Conservation (phyloP, 352 stramenopile genomes). For the Pythium dissimile region DNA sequence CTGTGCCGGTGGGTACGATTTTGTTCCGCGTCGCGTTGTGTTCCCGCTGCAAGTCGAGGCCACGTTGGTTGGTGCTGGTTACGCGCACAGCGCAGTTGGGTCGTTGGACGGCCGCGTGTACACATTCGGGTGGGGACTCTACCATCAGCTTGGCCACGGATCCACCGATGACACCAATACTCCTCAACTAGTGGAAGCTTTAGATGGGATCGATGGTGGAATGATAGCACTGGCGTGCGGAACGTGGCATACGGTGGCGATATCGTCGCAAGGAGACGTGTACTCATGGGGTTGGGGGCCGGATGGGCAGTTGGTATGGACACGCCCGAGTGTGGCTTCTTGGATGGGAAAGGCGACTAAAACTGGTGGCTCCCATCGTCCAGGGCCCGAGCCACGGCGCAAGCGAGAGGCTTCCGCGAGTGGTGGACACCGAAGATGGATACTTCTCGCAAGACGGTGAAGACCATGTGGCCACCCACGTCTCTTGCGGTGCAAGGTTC, state of each 20-base stretch:
- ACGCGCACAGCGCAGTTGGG: conserved; percentile 50
- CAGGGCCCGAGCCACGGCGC: conserved; percentile 6
- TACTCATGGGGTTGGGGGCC: conserved; percentile 81
- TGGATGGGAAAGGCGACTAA: too few species aligned
- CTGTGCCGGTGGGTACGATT: conserved; percentile 1
- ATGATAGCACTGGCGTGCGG: conserved; percentile 57
- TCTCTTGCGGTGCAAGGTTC: conserved; percentile 50
- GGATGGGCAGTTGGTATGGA: conserved; percentile 61
- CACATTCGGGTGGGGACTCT: conserved; percentile 77
- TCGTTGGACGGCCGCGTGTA: conserved; percentile 31
- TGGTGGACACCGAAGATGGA: conserved; percentile 32
- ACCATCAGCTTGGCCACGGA: conserved; percentile 74
- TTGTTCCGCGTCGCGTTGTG: conserved; percentile 5
- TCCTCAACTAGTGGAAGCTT: conserved; percentile 33
- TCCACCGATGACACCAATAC: conserved; percentile 29
- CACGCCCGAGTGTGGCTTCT: neutral
- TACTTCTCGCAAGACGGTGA: conserved; percentile 25
- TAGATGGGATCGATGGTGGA: conserved; percentile 44
- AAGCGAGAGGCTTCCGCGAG: conserved; percentile 40
- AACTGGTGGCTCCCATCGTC: neutral
- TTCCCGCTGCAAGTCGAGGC: neutral
- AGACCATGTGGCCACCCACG: conserved; percentile 24
- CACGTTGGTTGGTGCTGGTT: conserved; percentile 35
- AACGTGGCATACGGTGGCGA: conserved; percentile 71
- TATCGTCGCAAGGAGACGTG: conserved; percentile 56